Base-by-base conservation (phyloP, 306 rosid genomes). In the Quercus mongolica region DNA sequence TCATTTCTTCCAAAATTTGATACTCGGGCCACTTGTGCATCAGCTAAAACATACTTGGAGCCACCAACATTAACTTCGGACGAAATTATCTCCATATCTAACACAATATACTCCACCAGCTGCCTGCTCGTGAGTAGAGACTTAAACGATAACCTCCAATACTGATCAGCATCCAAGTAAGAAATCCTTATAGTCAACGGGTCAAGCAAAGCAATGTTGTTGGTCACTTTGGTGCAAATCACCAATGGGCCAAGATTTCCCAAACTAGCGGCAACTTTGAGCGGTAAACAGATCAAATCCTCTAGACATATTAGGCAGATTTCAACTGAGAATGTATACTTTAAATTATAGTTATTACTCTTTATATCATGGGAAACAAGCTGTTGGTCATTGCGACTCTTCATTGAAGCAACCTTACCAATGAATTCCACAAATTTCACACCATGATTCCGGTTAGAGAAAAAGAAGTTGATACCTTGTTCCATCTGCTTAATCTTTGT, bases 1-100 rank as follows among this genome's bases (percentile, higher is more conserved):
- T 90, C 97, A 44, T 91, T 93, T 87, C 86, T 90, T 38, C 98
- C 94, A 71, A 86, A 89, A 86, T 91, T 93, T 1, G 90, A 87
- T 65, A 91, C 77, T 3, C 94, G 93, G 25, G 93, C 98, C 73
- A 91, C 90, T 81, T 88, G 91, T 5, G 92, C 93, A 76, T 90
- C 88, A 4, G 92, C 94, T 77, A 93, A 70, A 56, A 62, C 77
- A 81, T 87, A 93, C 79, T 77, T 88, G 8, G 90, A 83, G 55
- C 96, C 88, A 75, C 90, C 87, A 17, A 88, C 72, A 74, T 69
- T 83, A 70, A 88, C 85, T 49, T 91, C 92, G 2, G 88, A 69
- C 17, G 85, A 68, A 80, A 81, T 76, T 74, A 26, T 56, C 72
- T 89, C 90, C 20, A 93, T 78, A 70, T 91, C 93, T 14, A 89